Conservation (phyloP, 1,139 yeast genomes). For the Yamadazyma atlantica region DNA sequence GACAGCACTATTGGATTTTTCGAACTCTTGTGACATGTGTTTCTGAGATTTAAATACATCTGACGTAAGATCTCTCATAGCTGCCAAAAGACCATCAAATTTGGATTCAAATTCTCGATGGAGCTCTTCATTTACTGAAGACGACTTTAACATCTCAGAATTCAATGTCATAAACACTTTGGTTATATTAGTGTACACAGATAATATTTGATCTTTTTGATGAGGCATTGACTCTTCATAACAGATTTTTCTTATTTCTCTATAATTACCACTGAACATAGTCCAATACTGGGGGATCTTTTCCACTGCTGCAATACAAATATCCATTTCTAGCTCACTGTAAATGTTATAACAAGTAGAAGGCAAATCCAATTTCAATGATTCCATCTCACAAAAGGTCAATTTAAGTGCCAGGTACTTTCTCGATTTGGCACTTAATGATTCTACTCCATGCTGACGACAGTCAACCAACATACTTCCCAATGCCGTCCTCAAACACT, state of each 20-base stretch:
- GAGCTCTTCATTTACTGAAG: constrained; percentile 12
- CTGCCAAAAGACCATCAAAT: constrained; percentile 18
- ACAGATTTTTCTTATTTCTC: constrained; percentile 48
- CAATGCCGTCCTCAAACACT: constrained; percentile 30
- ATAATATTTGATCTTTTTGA: constrained; percentile 51
- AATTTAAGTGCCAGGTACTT: constrained; percentile 47
- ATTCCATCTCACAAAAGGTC: constrained; percentile 56
- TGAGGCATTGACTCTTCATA: constrained; percentile 50
- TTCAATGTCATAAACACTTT: constrained; percentile 23
- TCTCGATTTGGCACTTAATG: constrained; percentile 26
- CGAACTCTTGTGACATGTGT: constrained; percentile 11
- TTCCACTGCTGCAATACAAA: constrained; percentile 43
- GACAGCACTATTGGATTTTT: constrained; percentile 9
- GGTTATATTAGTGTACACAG: constrained; percentile 49
- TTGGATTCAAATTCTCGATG: constrained; percentile 15
- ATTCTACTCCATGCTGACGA: constrained; percentile 28
- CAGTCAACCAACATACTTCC: constrained; percentile 27
- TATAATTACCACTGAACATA: constrained; percentile 57
- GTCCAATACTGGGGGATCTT: constrained; percentile 58
- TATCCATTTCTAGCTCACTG: constrained; percentile 15
- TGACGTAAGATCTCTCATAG: constrained; percentile 5
- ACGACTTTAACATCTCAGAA: constrained; percentile 17
- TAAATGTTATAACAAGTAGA: constrained; percentile 23
- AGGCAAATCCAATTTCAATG: constrained; percentile 40
- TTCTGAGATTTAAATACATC: constrained; percentile 8